phyloP scores from a whole-genome alignment of 129 eudicot species.

The Deinandra increscens region DNA sequence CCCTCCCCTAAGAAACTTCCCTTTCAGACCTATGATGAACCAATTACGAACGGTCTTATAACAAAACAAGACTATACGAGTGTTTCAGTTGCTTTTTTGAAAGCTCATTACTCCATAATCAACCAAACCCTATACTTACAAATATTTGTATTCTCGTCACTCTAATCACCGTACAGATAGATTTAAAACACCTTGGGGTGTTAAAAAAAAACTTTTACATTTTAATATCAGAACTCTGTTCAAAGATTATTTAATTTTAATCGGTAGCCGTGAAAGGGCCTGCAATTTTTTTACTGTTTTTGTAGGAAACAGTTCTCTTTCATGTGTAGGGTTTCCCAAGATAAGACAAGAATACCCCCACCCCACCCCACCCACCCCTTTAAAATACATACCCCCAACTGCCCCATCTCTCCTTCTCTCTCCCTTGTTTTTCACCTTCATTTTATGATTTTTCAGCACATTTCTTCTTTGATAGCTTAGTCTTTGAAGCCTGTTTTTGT shows the following conservation, averaged over 20 bases:
- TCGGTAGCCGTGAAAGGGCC: conserved; percentile 11
- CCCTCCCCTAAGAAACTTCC: no score
- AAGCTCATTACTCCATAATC: no score
- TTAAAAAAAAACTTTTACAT: neutral
- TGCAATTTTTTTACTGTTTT: conserved; percentile 8
- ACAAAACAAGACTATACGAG: no score
- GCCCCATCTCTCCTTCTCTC: neutral
- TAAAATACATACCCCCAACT: conserved; percentile 20
- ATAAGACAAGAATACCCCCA: conserved; percentile 34
- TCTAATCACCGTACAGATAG: no score
- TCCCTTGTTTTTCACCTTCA: conserved; percentile 9
- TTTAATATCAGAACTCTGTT: neutral
- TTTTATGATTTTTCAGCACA: no score
- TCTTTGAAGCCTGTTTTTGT: neutral
- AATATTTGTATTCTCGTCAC: no score
- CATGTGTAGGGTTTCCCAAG: conserved; percentile 36
- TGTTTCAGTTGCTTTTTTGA: no score
- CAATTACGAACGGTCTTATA: no score
- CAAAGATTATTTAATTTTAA: neutral
- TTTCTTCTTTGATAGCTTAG: no score
- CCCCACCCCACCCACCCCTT: neutral
- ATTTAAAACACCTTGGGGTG: no score
- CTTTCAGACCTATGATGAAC: no score
- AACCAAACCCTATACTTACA: no score
- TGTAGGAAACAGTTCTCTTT: conserved; percentile 31